A percentile compares a stretch with the other conserved stretches of the same genome.
These are phyloP conservation scores for Thalassiosira sp. DNA, from an alignment of 352 stramenopile genomes.

Conservation along the genomic window DNA sequence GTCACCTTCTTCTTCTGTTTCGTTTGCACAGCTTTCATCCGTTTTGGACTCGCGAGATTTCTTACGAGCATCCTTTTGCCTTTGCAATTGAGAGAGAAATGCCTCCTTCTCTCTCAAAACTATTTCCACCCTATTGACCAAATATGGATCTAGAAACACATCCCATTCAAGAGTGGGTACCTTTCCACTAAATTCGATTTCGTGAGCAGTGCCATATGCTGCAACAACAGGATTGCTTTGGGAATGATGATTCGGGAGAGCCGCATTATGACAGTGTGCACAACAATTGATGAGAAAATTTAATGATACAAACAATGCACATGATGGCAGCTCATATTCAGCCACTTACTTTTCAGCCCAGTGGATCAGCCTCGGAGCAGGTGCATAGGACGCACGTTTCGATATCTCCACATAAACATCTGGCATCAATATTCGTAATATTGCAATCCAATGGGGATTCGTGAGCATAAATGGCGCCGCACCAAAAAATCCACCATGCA, in stretches of 20 bases:
- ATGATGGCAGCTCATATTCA: too few relatives aligned
- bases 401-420: slow-evolving; percentile 84
- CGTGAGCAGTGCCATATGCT: slow-evolving; percentile 71
- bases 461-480: slow-evolving; percentile 80
- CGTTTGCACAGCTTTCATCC: slow-evolving; percentile 5
- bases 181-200: slow-evolving; percentile 60
- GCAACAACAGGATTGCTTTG: slow-evolving; percentile 78
- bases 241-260: background rate
- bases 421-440: slow-evolving; percentile 77
- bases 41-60: slow-evolving; percentile 15
- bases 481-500: slow-evolving; percentile 80
- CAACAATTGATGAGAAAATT: too few relatives aligned
- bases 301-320: too few relatives aligned
- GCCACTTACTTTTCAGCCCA: slow-evolving; percentile 79
- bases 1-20: slow-evolving; percentile 12
- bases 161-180: slow-evolving; percentile 78
- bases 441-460: slow-evolving; percentile 76
- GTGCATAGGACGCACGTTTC: slow-evolving; percentile 56
- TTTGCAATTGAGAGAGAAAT: slow-evolving; percentile 62
- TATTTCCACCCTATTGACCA: slow-evolving; percentile 67
- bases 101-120: slow-evolving; percentile 70
- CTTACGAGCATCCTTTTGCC: slow-evolving; percentile 38
- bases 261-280: background rate
- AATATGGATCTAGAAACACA: slow-evolving; percentile 78
- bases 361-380: slow-evolving; percentile 74